Conservation (phyloP, 345 rosid species). For the Gossypium thurberi region DNA sequence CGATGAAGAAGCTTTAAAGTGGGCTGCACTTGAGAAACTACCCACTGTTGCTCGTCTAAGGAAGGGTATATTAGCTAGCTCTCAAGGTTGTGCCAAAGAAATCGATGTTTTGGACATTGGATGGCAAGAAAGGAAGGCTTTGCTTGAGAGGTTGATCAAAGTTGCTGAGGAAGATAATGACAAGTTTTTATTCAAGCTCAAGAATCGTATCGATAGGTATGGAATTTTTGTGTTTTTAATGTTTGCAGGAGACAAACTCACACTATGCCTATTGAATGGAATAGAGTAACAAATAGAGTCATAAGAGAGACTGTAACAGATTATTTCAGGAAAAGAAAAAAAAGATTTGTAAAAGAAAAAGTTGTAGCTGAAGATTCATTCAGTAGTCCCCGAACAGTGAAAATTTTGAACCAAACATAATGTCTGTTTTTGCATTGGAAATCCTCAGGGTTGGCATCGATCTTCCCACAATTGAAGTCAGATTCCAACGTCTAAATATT, state of each 20-base stretch:
- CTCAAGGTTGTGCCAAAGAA: constrained; percentile 20
- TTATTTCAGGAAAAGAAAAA: no score
- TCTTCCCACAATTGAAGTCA: constrained; percentile 44
- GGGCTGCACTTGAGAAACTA: constrained; percentile 55
- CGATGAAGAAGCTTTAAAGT: constrained; percentile 47
- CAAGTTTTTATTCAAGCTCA: constrained; percentile 31
- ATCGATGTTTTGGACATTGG: constrained; percentile 35
- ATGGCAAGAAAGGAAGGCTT: constrained; percentile 28
- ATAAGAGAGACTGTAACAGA: no score
- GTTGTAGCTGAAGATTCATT: no score
- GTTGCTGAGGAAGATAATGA: constrained; percentile 40
- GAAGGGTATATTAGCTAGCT: constrained; percentile 29
- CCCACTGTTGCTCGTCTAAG: constrained; percentile 39
- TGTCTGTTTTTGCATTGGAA: not conserved
- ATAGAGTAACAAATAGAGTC: no score
- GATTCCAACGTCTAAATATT: constrained; percentile 39
- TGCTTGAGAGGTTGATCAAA: constrained; percentile 29
- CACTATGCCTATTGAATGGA: no score
- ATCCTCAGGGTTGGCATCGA: constrained; percentile 43
- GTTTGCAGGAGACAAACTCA: not conserved
- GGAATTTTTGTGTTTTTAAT: not conserved
- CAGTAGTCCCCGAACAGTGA: no score
- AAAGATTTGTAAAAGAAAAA: no score
- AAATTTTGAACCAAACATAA: no score
- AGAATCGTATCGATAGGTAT: constrained; percentile 28